phyloP scores from a whole-genome alignment of 768 basidiomycete genomes.

The Thelephora ganbajun region DNA sequence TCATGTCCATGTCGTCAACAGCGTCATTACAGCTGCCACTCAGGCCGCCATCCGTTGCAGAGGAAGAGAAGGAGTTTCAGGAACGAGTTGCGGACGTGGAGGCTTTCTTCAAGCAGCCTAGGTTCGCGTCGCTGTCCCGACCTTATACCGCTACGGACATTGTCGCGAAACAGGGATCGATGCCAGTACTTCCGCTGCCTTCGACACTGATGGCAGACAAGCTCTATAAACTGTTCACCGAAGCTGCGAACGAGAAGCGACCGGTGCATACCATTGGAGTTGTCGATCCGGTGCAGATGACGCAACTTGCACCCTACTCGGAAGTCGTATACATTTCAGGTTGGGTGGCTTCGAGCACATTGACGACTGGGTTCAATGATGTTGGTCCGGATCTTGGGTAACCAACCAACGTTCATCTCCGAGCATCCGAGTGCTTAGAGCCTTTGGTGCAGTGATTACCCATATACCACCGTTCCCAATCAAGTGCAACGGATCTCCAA shows the following conservation, averaged over 20 bases:
- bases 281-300: conserved; percentile 90
- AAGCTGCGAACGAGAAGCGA: conserved; percentile 43
- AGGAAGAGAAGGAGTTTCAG: conserved; percentile 46
- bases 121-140: conserved; percentile 60
- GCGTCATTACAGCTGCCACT: conserved; percentile 27
- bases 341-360: conserved; percentile 76
- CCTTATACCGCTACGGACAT: conserved; percentile 73
- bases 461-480: conserved; percentile 92
- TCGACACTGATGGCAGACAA: conserved; percentile 77
- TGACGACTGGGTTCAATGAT: conserved; percentile 85
- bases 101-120: conserved; percentile 61
- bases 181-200: conserved; percentile 65
- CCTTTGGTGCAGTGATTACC: conserved; percentile 55
- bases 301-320: conserved; percentile 80
- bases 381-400: conserved; percentile 86
- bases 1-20: too few relatives aligned
- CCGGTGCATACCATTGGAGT: conserved; percentile 90
- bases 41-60: conserved; percentile 39
- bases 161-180: conserved; percentile 79
- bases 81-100: conserved; percentile 49
- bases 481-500: conserved; percentile 87
- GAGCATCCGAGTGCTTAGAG: not conserved
- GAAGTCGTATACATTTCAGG: conserved; percentile 89
- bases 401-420: conserved; percentile 3
- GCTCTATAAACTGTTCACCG: conserved; percentile 53